A percentile compares a stretch with the other conserved stretches of the same genome.
Conservation (phyloP, 306 rosid genomes). For the Trichosanthes cucumerina region DNA sequence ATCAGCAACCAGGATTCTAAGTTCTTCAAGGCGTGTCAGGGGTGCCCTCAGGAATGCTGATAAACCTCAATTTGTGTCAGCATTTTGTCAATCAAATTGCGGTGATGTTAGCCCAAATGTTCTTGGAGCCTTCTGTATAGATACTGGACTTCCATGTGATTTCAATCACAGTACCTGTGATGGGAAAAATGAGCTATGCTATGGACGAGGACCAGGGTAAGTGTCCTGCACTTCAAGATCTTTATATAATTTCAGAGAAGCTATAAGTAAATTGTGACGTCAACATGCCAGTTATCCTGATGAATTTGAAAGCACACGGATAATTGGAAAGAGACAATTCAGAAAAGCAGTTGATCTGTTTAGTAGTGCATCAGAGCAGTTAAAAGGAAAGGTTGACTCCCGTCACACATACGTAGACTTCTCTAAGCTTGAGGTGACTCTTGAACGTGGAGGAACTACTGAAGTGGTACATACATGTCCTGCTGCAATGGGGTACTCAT, state of each 20-base stretch:
- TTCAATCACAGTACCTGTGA: slow-evolving; percentile 94
- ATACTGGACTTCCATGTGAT: slow-evolving; percentile 86
- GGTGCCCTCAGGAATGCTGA: slow-evolving; percentile 41
- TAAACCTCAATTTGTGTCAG: slow-evolving; percentile 72
- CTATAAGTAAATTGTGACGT: slow-evolving; percentile 6
- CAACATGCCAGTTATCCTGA: slow-evolving; percentile 66
- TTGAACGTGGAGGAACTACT: slow-evolving; percentile 38
- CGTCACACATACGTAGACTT: slow-evolving; percentile 78
- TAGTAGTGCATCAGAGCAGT: slow-evolving; percentile 46
- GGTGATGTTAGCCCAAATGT: slow-evolving; percentile 99
- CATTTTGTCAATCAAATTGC: slow-evolving; percentile 86
- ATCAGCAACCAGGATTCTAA: slow-evolving; percentile 35
- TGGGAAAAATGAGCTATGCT: slow-evolving; percentile 78
- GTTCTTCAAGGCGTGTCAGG: slow-evolving; percentile 69
- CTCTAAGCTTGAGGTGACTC: slow-evolving; percentile 55
- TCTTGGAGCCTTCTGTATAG: slow-evolving; percentile 72
- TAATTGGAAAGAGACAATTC: slow-evolving; percentile 76
- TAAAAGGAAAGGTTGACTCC: slow-evolving; percentile 58
- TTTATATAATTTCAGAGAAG: slow-evolving; percentile 1
- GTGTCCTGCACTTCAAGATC: slow-evolving; percentile 12
- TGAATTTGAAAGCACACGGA: slow-evolving; percentile 91
- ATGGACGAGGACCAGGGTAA: slow-evolving; percentile 93
- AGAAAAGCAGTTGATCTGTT: slow-evolving; percentile 75
- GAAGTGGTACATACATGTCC: slow-evolving; percentile 73
- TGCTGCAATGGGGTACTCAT: slow-evolving; percentile 91